Conservation (phyloP, 2,329 filamentous ascomycete species). For the Davidsoniella eucalypti region DNA sequence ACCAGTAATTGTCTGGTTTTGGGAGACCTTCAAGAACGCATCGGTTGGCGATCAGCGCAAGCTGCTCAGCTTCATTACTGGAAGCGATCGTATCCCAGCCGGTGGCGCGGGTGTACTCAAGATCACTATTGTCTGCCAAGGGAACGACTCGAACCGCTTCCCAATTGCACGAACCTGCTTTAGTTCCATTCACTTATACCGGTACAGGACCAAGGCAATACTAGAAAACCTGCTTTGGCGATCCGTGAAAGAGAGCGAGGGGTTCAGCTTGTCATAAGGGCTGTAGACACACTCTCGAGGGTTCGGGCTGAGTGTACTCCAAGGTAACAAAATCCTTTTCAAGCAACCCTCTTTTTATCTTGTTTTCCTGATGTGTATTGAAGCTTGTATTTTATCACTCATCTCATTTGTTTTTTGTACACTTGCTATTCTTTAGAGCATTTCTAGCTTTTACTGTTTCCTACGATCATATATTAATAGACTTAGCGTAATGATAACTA, state of each 20-base stretch:
- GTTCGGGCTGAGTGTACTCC: too few species aligned
- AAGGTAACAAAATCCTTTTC: too few species aligned
- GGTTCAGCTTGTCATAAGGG: slow-evolving; percentile 45
- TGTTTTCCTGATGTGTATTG: not conserved
- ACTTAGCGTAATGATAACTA: too few species aligned
- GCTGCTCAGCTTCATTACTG: slow-evolving; percentile 73
- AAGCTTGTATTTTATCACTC: not conserved
- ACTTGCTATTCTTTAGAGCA: too few species aligned
- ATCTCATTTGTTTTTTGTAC: not conserved
- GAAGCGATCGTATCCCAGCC: slow-evolving; percentile 77
- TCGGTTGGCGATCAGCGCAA: slow-evolving; percentile 54
- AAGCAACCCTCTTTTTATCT: too few species aligned
- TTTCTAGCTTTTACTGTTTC: too few species aligned
- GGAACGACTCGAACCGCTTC: slow-evolving; percentile 56
- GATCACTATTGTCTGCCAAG: slow-evolving; percentile 60
- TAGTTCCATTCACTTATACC: slow-evolving; percentile 64
- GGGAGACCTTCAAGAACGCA: slow-evolving; percentile 59
- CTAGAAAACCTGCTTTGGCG: slow-evolving; percentile 63
- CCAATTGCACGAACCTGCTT: slow-evolving; percentile 85
- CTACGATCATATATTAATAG: too few species aligned
- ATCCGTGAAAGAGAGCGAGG: slow-evolving; percentile 78
- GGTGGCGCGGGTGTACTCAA: slow-evolving; percentile 67
- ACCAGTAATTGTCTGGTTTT: slow-evolving; percentile 69
- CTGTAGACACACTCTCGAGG: too few species aligned
- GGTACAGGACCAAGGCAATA: slow-evolving; percentile 48